Percentiles rank a stretch among this genome's conserved stretches.
phyloP scores from a whole-genome alignment of 208 protist genomes.

The Acanthamoeba royreba region DNA sequence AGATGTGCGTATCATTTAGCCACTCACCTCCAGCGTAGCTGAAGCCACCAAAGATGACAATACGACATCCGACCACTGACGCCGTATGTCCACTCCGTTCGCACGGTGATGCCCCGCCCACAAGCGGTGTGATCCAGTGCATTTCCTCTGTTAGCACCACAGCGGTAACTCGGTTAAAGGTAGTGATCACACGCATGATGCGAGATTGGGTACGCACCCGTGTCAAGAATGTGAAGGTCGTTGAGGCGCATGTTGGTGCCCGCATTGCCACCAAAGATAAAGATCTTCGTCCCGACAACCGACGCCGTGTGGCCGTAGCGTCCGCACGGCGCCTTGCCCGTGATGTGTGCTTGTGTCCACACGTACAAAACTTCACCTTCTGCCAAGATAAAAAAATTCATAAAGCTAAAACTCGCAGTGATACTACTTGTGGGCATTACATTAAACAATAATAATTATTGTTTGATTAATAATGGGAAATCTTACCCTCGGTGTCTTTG shows the following conservation, averaged over 20 bases:
- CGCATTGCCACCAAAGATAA: constrained; percentile 13
- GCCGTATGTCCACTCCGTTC: background rate
- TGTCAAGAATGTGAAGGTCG: constrained; percentile 32
- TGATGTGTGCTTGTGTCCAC: background rate
- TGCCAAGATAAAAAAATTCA: background rate
- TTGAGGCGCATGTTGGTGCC: constrained; percentile 38
- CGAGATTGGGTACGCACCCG: background rate
- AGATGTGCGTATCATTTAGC: background rate
- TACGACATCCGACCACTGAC: background rate
- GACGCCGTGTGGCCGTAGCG: constrained; percentile 18
- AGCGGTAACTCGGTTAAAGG: background rate
- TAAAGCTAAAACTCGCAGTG: background rate
- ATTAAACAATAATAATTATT: too few species aligned
- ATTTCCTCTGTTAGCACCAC: background rate
- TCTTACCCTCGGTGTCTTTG: background rate
- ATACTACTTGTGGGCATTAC: too few species aligned
- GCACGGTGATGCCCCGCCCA: background rate
- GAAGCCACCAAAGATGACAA: background rate
- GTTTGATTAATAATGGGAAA: background rate
- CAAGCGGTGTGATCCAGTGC: background rate
- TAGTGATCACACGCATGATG: background rate
- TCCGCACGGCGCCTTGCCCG: background rate
- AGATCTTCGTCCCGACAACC: constrained; percentile 7
- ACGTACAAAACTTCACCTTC: background rate
- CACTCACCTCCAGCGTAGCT: constrained; percentile 4